Conservation (phyloP, 2,329 filamentous ascomycete genomes). For the Botrytis elliptica region DNA sequence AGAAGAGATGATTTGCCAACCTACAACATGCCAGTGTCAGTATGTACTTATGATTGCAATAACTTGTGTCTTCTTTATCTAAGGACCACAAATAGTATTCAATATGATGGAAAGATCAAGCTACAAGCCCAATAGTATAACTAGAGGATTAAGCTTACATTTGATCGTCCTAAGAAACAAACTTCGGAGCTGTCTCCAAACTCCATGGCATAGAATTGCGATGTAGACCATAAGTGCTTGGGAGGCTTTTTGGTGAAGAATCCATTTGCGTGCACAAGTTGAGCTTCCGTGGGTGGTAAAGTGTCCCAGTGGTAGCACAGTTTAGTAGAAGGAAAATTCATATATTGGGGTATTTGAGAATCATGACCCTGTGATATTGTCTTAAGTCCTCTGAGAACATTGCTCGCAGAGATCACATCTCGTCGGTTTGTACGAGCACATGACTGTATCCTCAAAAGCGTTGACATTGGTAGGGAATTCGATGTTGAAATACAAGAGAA, state of each 20-base stretch:
- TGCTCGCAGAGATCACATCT: not conserved
- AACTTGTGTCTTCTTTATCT: not conserved
- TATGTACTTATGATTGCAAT: not conserved
- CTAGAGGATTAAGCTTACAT: constrained; percentile 42
- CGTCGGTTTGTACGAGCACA: constrained; percentile 10
- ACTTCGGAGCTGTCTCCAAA: constrained; percentile 43
- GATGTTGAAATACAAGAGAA: not conserved
- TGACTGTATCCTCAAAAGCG: constrained; percentile 21
- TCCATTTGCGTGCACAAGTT: constrained; percentile 46
- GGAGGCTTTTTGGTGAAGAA: constrained; percentile 50
- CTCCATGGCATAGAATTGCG: constrained; percentile 59
- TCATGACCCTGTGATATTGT: constrained; percentile 6
- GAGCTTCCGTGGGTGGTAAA: constrained; percentile 42
- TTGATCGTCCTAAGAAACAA: constrained; percentile 64
- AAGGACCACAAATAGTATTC: not conserved
- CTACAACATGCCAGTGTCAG: constrained; percentile 1
- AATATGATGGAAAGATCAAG: not conserved
- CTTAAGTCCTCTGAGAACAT: constrained; percentile 6
- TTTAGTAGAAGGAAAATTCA: constrained; percentile 22
- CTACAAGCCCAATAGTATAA: not conserved
- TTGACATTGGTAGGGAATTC: constrained; percentile 18
- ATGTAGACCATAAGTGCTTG: constrained; percentile 57
- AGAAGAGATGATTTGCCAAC: constrained; percentile 65
- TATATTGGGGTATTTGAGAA: constrained; percentile 11
- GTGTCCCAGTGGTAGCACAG: constrained; percentile 53